Evolutionary conservation across 2,329 filamentous ascomycete species (phyloP), one percentile per base, ranked within the genome.

Genomic region (Claviceps sp.): DNA sequence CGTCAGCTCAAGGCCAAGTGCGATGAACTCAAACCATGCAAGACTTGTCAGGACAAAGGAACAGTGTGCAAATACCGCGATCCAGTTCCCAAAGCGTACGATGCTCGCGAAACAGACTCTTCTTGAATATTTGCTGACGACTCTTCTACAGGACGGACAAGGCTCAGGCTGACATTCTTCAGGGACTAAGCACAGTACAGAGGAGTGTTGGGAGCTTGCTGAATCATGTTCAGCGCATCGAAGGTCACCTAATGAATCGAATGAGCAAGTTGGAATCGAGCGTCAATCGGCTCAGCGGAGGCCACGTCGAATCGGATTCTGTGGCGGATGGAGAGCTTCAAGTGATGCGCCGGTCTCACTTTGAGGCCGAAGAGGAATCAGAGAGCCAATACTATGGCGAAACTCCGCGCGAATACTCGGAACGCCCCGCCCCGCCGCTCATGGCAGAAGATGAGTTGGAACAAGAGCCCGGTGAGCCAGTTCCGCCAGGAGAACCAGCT

Each of bases 1-100:
- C 82, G 89, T 54, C 79, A 86, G 55, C 77, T 91, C 41, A 95
- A 95, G 67, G 89, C 89, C 14, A 95, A 95, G 68, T 95, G 89
- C 65, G 89, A 95, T 61, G 89, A 95, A 71, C 82, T 83, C 11
- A 82, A 85, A 58, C 89, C 86, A 2, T 85, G 86, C 60, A 91
- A 89, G 63, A 88, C 84, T 61, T 98, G 93, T 66, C 85, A 85
- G 60, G 90, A 97, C 59, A 94, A 94, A 64, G 83, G 79, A 58
- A 76, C 89, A 36, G 77, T 82, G 50, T 98, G 88, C 71, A 84
- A 87, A 66, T 97, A 96, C 67, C 83, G 90, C 58, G 90, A 96
- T 62, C 85, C 93, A 5, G 86, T 89, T 22, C 89, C 89, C 16
- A 93, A 94, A 63, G 91, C 94, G 87, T 95, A 75, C 41, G 53